Evolutionary conservation across 805 yeast species (phyloP), one percentile per base, ranked within the genome.

Genomic region (Suhomyces canberraensis): DNA sequence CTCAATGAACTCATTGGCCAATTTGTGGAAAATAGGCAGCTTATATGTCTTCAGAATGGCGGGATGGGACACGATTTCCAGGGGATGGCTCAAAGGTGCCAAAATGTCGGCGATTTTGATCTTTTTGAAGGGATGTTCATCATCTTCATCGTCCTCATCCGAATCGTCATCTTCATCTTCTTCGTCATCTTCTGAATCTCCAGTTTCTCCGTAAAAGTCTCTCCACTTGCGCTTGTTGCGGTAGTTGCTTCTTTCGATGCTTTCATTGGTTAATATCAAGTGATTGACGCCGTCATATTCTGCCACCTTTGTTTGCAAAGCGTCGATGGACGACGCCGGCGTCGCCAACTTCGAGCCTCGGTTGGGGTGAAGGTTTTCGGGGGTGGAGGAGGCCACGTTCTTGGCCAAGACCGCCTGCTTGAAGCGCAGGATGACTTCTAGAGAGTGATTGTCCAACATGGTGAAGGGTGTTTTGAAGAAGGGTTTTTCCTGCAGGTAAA

Each of bases 31-130:
- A 28, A 86, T 62, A 15, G 50, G 45, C 63, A 64, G 70, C 38
- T 73, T 76, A 58, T 76, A 93, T 0, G 93, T 82, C 43, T 71
- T 75, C 34, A 78, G 73, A 13, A 88, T 67, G 1, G 87, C 76
- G 11, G 81, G 82, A 51, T 87, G 90, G 3, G 71, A 69, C 1
- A 84, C 76, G 2, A 91, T 61, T 48, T 93, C 96, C 2, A 85
- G 71, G 0, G 96, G 93, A 39, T 85, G 84, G 7, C 78, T 69
- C 11, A 93, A 76, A 0, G 98, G 96, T 4, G 82, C 77, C 41
- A 93, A 63, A 14, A 89, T 67, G 29, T 79, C 69, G 6, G 63
- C 46, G 17, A 69, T 43, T 15, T 54, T 53, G 16, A 66, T 36
- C 29, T 47, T 50, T 31, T 55, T 54, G 36, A 66, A 50, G 4